Base-by-base conservation (phyloP, 345 rosid genomes). In the Turritis glabra region DNA sequence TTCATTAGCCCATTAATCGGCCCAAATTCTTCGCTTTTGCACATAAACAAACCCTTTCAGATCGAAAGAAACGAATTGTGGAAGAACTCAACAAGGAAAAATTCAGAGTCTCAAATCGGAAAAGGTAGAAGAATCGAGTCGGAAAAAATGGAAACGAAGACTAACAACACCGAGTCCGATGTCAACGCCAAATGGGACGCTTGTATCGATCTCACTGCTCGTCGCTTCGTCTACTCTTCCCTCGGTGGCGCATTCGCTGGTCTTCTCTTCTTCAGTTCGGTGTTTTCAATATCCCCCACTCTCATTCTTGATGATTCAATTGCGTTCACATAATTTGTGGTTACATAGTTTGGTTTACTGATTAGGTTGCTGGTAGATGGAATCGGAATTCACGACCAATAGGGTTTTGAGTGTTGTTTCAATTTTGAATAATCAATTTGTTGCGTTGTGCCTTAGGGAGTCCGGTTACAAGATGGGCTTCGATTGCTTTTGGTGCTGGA, bases 401-500 rank as follows among this genome's bases (percentile, higher is more conserved):
- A 13, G 30, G 30, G 40, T 25, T 57, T 27, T n/a, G 27, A 58
- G 5, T 73, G 44, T 52, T 52, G 52, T 33, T 38, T 9, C 2
- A 9, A 23, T 37, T 12, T n/a, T 27, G 0, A 10, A 5, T 66
- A 23, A 66, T 38, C 25, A 4, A 48, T 40, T 7, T 33, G 11
- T 21, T 75, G 30, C 40, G 66, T 73, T 41, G 25, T 51, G 27
- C 2, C 1, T 2, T 35, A 95, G 97, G 97, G 87, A 90, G 88
- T 77, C 99, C 97, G 5, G 88, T 73, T 65, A 81, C 88, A 40
- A 90, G 96, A 51, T 89, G 97, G 99, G 93, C 96, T 15, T 82
- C 96, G 44, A 79, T 95, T 60, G 97, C 97, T 18, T 90, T 95
- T 53, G 97, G 97, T 78, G 96, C 99, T 70, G 97, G 99, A 48